Evolutionary conservation across 2,329 filamentous ascomycete species (phyloP).

Genomic region (Pezicula carpinea): DNA sequence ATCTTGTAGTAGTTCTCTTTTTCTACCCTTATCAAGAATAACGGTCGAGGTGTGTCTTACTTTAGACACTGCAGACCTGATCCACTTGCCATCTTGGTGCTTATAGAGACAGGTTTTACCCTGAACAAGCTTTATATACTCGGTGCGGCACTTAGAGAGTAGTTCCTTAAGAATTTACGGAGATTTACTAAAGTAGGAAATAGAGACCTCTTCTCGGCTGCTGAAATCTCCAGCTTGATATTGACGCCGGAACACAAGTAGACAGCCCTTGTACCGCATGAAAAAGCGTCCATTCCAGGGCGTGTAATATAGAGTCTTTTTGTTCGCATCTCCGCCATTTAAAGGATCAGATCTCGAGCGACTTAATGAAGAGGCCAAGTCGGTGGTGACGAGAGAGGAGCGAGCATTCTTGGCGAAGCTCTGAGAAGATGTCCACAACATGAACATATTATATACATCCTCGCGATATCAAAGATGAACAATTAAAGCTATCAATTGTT

Average conservation of each 20-base stretch:
- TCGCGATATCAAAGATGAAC: slow-evolving; percentile 34
- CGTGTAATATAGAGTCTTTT: slow-evolving; percentile 44
- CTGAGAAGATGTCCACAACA: slow-evolving; percentile 61
- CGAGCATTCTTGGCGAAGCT: slow-evolving; percentile 52
- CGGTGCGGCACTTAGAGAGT: slow-evolving; percentile 47
- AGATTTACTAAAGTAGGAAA: slow-evolving; percentile 57
- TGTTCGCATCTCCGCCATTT: slow-evolving; percentile 8
- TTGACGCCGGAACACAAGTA: slow-evolving; percentile 52
- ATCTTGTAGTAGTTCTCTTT: too few species aligned
- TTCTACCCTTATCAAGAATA: too few species aligned
- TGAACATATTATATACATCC: slow-evolving; percentile 66
- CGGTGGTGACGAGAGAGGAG: slow-evolving; percentile 57
- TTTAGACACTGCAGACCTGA: too few species aligned
- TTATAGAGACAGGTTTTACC: slow-evolving; percentile 60
- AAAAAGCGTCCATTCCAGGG: slow-evolving; percentile 56
- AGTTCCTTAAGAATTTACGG: slow-evolving; percentile 56
- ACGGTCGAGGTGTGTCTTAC: too few species aligned
- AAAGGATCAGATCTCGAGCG: slow-evolving; percentile 6
- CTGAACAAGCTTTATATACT: slow-evolving; percentile 49
- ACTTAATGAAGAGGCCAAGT: slow-evolving; percentile 8
- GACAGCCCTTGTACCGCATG: slow-evolving; percentile 51
- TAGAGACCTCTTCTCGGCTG: slow-evolving; percentile 50
- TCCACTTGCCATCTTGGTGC: too few species aligned
- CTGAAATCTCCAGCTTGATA: slow-evolving; percentile 34
- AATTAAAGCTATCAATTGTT: slow-evolving; percentile 11